phyloP scores from a whole-genome alignment of 371 early-diverging fungal genomes.

The Rhizopus arrhizus region DNA sequence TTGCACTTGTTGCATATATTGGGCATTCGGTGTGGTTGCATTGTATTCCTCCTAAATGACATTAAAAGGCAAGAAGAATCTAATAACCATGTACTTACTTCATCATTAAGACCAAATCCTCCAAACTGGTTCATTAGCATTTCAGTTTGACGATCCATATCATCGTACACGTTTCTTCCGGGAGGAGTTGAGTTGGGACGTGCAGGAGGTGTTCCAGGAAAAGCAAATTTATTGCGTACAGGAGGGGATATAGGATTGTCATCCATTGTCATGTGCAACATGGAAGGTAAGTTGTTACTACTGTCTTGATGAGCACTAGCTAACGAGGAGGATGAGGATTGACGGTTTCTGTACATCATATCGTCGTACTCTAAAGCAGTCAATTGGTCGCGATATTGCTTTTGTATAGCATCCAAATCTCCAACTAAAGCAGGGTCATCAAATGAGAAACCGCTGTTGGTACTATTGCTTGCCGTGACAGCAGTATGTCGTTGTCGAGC shows the following conservation, averaged over 20 bases:
- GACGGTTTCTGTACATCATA: constrained; percentile 13
- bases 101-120: constrained; percentile 39
- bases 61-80: background rate
- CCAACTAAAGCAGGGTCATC: constrained; percentile 27
- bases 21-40: constrained; percentile 7
- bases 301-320: constrained; percentile 10
- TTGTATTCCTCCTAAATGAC: constrained; percentile 23
- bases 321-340: constrained; percentile 7
- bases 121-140: constrained; percentile 39
- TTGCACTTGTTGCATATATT: constrained; percentile 36
- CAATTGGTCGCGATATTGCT: constrained; percentile 37
- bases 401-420: constrained; percentile 34
- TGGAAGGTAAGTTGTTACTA: constrained; percentile 15
- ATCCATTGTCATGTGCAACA: constrained; percentile 12
- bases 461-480: constrained; percentile 32
- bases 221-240: constrained; percentile 33
- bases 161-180: constrained; percentile 34
- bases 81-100: constrained; percentile 22
- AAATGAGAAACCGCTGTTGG: constrained; percentile 21
- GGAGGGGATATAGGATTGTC: constrained; percentile 33
- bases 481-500: constrained; percentile 51
- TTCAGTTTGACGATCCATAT: constrained; percentile 33
- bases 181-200: constrained; percentile 57
- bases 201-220: constrained; percentile 36
- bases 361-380: constrained; percentile 34